A percentile compares a stretch with the other conserved stretches of the same genome.
Evolutionary conservation across 768 basidiomycete genomes (phyloP).

Genomic region (Boletellus ananiceps): DNA sequence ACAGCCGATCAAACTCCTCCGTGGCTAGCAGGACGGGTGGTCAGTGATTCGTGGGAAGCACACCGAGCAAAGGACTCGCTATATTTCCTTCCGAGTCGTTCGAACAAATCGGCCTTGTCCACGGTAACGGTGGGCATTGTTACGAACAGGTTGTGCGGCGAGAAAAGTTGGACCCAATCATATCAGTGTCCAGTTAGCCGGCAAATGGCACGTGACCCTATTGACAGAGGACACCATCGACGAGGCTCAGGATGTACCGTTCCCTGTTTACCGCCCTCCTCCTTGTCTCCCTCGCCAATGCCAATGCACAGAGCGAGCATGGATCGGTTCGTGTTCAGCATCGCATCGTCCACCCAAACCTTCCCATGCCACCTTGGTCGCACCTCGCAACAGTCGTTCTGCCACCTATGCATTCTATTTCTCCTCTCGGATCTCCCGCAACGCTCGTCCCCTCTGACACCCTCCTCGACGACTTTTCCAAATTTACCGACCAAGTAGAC

Average conservation of each 20-base stretch:
- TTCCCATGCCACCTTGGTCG: conserved; percentile 22
- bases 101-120: conserved; percentile 93
- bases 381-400: conserved; percentile 23
- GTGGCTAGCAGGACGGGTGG: conserved; percentile 52
- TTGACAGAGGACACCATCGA: too few species aligned
- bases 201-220: conserved; percentile 9
- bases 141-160: not conserved
- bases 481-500: conserved; percentile 40
- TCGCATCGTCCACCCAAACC: conserved; percentile 31
- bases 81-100: conserved; percentile 76
- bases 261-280: conserved; percentile 9
- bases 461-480: conserved; percentile 42
- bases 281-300: conserved; percentile 8
- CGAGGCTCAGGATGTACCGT: conserved; percentile 6
- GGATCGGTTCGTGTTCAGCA: conserved; percentile 21
- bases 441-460: conserved; percentile 38
- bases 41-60: conserved; percentile 9
- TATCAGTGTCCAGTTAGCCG: not conserved
- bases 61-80: conserved; percentile 42
- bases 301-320: conserved; percentile 12
- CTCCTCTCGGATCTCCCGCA: conserved; percentile 30
- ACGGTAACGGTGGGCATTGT: conserved; percentile 93
- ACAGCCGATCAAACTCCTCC: conserved; percentile 91
- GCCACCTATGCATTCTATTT: conserved; percentile 32
- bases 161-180: not conserved